Base-by-base conservation (phyloP, 2,329 filamentous ascomycete genomes). In the Alternaria sp. region DNA sequence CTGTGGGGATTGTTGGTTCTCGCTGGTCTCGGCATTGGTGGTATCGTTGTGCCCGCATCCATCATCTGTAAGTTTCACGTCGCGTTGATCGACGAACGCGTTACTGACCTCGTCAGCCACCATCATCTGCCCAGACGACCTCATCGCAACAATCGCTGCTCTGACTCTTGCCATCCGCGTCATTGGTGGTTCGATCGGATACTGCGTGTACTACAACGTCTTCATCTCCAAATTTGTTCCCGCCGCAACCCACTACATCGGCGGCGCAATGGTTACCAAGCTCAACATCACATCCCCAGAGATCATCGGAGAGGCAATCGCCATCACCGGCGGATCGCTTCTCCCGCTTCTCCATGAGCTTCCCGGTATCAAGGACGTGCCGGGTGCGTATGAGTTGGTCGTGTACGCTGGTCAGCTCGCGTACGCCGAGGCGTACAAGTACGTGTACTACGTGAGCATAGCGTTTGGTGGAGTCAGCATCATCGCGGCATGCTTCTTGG, bases 131-230 rank as follows among this genome's bases (percentile, higher is more conserved):
- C 89, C 89, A 0, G 87, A 89, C 72, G 89, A 91, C 62, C 83
- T 91, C 3, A 91, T 92, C 67, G 90, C 88, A 21, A 91, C 89
- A 1, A 85, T 91, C 51, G 86, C 89, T 1, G 88, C 90, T 4
- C 80, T 92, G 12, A 91, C 89, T 0, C 84, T 91, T 40, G 85
- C 88, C 10, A 87, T 91, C 67, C 88, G 90, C 47, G 88, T 91
- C 51, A 84, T 91, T 50, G 89, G 90, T 47, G 89, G 89, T 19
- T 85, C 85, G 13, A 85, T 91, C 61, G 89, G 88, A 40, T 90
- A 89, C 74, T 85, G 85, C 77, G 73, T 81, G 5, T 83, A 81
- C 67, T 81, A 79, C 68, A 78, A 79, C 56, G 73, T 79, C 25
- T 79, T 80, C 62, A 67, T 69, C 11, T 65, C 64, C n/a, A 71